phyloP scores from a whole-genome alignment of 139 green algal genomes.

The Tetraselmis striata region DNA sequence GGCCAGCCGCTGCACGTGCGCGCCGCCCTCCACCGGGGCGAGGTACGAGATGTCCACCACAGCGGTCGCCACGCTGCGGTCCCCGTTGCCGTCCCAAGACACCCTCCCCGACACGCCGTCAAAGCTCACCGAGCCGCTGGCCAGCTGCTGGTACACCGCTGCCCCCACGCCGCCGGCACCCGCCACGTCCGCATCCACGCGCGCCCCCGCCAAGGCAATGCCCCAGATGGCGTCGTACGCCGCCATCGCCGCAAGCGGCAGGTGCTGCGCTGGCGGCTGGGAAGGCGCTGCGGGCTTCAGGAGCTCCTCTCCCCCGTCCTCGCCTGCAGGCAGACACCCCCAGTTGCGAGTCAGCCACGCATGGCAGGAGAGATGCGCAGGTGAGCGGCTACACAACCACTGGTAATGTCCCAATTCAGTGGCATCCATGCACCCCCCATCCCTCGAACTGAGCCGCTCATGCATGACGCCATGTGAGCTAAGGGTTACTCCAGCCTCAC shows the following conservation, averaged over 20 bases:
- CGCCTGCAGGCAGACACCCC: background rate
- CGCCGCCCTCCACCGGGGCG: too few species aligned
- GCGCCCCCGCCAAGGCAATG: background rate
- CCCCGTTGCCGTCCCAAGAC: background rate
- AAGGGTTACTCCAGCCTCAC: background rate
- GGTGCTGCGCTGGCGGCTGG: background rate
- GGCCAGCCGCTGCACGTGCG: too few species aligned
- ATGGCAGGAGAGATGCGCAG: too few species aligned
- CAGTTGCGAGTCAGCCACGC: too few species aligned
- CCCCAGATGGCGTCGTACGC: background rate
- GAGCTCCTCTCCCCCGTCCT: background rate
- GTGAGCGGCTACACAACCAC: too few species aligned
- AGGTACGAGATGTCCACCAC: too few species aligned
- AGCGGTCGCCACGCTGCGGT: too few species aligned
- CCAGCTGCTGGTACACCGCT: background rate
- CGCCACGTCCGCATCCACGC: background rate
- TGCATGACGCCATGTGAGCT: too few species aligned
- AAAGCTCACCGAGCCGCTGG: background rate
- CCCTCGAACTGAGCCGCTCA: too few species aligned
- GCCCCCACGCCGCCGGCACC: background rate
- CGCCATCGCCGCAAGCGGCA: background rate
- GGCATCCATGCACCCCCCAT: too few species aligned
- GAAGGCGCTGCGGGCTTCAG: background rate
- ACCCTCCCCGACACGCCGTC: background rate
- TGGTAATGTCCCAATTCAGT: too few species aligned